Evolutionary conservation across 257 asterid genomes (phyloP).

Genomic region (Euphrasia confusa): DNA sequence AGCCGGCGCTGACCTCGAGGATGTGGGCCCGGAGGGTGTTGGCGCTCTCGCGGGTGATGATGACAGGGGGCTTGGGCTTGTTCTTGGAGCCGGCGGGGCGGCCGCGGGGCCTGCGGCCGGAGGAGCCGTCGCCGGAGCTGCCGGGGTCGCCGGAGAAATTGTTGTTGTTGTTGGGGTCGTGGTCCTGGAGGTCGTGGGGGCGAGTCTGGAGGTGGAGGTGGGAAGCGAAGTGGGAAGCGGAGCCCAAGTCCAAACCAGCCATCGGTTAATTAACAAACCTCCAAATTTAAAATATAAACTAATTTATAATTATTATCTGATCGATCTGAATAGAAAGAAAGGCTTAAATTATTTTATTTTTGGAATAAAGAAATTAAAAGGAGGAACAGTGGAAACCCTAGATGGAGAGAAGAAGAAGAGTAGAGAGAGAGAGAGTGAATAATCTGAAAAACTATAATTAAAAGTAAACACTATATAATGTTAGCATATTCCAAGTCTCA

Average conservation of each 20-base stretch:
- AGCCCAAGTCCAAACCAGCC: slow-evolving; percentile 81
- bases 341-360: slow-evolving; percentile 14
- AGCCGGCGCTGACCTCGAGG: slow-evolving; percentile 63
- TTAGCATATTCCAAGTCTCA: slow-evolving; percentile 21
- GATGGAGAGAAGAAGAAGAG: slow-evolving; percentile 30
- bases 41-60: slow-evolving; percentile 80
- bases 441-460: neutral
- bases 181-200: slow-evolving; percentile 36
- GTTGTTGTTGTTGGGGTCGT: neutral
- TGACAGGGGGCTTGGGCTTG: slow-evolving; percentile 83
- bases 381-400: slow-evolving; percentile 40
- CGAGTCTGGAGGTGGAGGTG: slow-evolving; percentile 49
- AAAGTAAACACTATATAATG: slow-evolving; percentile 29
- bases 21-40: slow-evolving; percentile 91
- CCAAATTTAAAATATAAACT: slow-evolving; percentile 14
- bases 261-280: slow-evolving; percentile 36
- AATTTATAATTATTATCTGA: neutral
- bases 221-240: slow-evolving; percentile 55
- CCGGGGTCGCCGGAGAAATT: slow-evolving; percentile 2
- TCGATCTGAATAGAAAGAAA: slow-evolving; percentile 9
- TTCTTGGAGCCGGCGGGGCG: slow-evolving; percentile 85
- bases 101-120: slow-evolving; percentile 44
- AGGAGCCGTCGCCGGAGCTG: slow-evolving; percentile 27
- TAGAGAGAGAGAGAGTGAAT: neutral
- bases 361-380: slow-evolving; percentile 28